Percentiles rank a stretch among this genome's conserved stretches.
These are phyloP conservation scores for Actinidia chinensis DNA, from an alignment of 179 eudicot genomes.

Conservation along the genomic window DNA sequence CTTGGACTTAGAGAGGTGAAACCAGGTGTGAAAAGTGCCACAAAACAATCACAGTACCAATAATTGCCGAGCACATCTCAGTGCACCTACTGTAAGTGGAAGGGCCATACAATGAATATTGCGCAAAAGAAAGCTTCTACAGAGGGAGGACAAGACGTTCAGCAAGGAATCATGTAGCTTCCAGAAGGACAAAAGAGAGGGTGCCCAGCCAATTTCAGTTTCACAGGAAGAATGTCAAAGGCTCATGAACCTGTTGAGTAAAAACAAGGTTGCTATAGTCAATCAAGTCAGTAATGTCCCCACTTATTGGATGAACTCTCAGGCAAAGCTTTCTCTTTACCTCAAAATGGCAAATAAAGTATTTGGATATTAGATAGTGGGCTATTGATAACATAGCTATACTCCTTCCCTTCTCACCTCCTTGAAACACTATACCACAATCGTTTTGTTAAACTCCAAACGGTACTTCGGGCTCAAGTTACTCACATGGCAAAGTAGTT, in stretches of 20 bases:
- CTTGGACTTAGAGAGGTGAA: neutral
- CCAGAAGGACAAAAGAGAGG: neutral
- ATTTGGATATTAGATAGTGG: conserved; percentile 13
- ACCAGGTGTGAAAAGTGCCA: conserved; percentile 13
- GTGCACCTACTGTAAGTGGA: conserved; percentile 4
- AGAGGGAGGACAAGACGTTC: neutral
- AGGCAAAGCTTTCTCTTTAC: neutral
- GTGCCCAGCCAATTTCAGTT: too few species aligned
- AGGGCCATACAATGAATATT: conserved; percentile 15
- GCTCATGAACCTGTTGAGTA: neutral
- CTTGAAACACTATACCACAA: neutral
- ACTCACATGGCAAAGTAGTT: neutral
- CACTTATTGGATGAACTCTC: conserved; percentile 4
- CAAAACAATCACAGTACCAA: conserved; percentile 22
- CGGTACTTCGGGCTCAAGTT: neutral
- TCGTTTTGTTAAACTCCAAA: neutral
- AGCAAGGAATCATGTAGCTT: neutral
- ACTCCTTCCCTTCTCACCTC: neutral
- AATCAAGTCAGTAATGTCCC: conserved; percentile 5
- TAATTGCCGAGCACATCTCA: too few species aligned
- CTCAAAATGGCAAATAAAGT: neutral
- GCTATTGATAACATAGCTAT: neutral
- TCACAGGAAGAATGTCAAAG: conserved; percentile 16
- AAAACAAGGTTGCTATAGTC: neutral
- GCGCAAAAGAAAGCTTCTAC: neutral